Percentiles rank a stretch among this genome's conserved stretches.
These are phyloP conservation scores for Colletotrichum neosansevieriae DNA, from an alignment of 2,329 filamentous ascomycete species.

Conservation along the genomic window DNA sequence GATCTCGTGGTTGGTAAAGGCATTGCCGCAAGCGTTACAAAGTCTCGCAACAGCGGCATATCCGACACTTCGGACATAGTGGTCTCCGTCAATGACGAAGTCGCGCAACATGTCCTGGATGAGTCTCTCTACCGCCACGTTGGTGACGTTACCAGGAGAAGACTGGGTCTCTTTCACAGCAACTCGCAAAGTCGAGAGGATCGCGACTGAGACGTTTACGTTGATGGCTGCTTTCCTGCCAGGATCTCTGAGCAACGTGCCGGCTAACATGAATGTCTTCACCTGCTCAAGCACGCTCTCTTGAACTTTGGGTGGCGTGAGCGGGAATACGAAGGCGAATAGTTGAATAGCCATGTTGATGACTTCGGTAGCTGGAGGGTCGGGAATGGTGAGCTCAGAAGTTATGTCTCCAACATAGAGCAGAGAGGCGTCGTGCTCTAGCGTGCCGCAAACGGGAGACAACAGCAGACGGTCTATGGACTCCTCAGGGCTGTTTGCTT, in stretches of 20 bases:
- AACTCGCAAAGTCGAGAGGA: constrained; percentile 85
- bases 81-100: constrained; percentile 86
- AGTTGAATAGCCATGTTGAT: constrained; percentile 94
- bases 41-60: constrained; percentile 88
- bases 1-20: constrained; percentile 89
- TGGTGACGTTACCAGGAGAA: constrained; percentile 78
- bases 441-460: constrained; percentile 82
- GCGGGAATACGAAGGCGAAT: constrained; percentile 90
- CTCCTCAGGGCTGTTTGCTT: constrained; percentile 71
- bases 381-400: constrained; percentile 61
- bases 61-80: constrained; percentile 86
- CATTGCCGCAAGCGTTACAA: constrained; percentile 85
- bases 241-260: constrained; percentile 83
- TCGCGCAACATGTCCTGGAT: constrained; percentile 79
- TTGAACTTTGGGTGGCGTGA: constrained; percentile 91
- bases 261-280: constrained; percentile 86
- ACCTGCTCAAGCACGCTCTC: constrained; percentile 97
- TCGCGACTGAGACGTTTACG: constrained; percentile 87
- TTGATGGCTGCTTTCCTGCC: constrained; percentile 91
- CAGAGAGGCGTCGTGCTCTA: constrained; percentile 89
- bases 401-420: constrained; percentile 74
- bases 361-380: constrained; percentile 91
- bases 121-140: constrained; percentile 82
- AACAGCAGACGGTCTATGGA: constrained; percentile 71
- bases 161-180: constrained; percentile 84